These are phyloP conservation scores for Cyclospora cayetanensis DNA, from an alignment of 169 alveolate genomes.

Conservation along the genomic window DNA sequence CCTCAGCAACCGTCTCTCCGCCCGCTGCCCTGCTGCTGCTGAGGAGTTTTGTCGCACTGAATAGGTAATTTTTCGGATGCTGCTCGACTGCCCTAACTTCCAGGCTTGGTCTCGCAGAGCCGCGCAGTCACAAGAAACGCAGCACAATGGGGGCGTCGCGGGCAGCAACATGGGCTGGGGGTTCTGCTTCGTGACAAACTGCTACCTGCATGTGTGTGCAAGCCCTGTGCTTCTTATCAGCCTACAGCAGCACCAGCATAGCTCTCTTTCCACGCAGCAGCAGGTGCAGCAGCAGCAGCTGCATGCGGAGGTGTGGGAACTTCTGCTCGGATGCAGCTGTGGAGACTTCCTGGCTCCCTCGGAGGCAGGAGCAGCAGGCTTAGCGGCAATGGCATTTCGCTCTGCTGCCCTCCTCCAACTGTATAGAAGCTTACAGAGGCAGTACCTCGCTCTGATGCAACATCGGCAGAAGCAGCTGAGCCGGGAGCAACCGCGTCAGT, in stretches of 20 bases:
- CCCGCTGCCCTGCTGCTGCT: slow-evolving; percentile 5
- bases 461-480: background rate
- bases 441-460: background rate
- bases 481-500: no score
- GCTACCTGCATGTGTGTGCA: no score
- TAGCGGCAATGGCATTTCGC: background rate
- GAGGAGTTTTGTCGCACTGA: background rate
- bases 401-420: slow-evolving; percentile 1
- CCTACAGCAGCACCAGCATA: background rate
- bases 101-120: no score
- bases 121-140: no score
- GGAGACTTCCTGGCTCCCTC: background rate
- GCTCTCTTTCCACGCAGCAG: background rate
- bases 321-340: slow-evolving; percentile 7
- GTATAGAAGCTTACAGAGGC: slow-evolving; percentile 6
- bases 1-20: background rate
- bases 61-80: background rate
- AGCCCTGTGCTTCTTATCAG: background rate
- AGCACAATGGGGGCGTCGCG: no score
- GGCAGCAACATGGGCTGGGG: no score
- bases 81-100: no score
- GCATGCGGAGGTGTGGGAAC: slow-evolving; percentile 8
- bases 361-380: background rate
- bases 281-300: no score
- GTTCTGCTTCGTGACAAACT: no score